These are phyloP conservation scores for Saussurea involucrata DNA, from an alignment of 129 eudicot species.

Conservation along the genomic window DNA sequence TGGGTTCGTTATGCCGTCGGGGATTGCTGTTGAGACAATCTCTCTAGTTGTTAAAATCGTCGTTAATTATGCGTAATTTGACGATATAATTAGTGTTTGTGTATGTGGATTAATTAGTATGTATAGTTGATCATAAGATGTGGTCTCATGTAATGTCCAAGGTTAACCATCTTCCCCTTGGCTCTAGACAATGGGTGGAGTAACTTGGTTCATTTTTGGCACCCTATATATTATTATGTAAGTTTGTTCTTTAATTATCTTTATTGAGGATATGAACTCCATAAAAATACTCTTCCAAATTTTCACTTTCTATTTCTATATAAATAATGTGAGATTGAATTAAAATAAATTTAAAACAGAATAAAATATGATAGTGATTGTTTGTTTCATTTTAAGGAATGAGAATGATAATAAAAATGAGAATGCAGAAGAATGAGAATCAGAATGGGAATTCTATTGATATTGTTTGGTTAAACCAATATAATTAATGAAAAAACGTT, in stretches of 20 bases:
- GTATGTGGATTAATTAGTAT: constrained; percentile 28
- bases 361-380: no score
- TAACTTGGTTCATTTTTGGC: constrained; percentile 33
- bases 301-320: neutral
- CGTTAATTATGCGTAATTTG: constrained; percentile 11
- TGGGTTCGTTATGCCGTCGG: neutral
- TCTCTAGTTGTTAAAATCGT: constrained; percentile 1
- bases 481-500: no score
- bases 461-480: no score
- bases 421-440: no score
- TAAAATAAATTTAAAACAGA: no score
- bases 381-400: no score
- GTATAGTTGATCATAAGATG: constrained; percentile 31
- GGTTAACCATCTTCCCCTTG: constrained; percentile 20
- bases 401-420: no score
- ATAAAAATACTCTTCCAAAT: neutral
- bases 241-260: neutral
- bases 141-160: constrained; percentile 21
- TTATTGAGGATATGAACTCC: neutral
- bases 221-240: neutral
- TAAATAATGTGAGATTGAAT: no score
- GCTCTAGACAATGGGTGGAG: constrained; percentile 16
- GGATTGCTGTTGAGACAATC: constrained; percentile 7
- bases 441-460: no score
- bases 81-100: constrained; percentile 14